Percentiles rank a stretch among this genome's conserved stretches.
These are phyloP conservation scores for Fusarium pseudocircinatum DNA, from an alignment of 2,329 filamentous ascomycete species.

Conservation along the genomic window DNA sequence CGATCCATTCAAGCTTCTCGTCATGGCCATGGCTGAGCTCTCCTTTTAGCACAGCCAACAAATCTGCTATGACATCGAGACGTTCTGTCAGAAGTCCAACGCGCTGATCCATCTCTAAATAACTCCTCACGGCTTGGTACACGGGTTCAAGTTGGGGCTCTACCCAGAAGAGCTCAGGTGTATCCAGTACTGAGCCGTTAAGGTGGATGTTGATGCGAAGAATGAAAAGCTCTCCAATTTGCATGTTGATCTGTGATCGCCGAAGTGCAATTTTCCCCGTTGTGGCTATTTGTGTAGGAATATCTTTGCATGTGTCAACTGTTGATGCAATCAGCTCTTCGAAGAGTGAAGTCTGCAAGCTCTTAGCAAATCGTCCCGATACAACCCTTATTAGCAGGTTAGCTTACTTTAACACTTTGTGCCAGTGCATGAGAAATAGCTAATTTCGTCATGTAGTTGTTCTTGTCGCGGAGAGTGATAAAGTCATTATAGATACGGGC, in stretches of 20 bases:
- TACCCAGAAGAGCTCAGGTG: constrained; percentile 97
- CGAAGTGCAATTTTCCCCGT: constrained; percentile 93
- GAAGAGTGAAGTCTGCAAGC: constrained; percentile 82
- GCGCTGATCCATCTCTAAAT: constrained; percentile 97
- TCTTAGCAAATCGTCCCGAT: constrained; percentile 25
- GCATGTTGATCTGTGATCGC: constrained; percentile 96
- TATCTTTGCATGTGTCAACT: constrained; percentile 90
- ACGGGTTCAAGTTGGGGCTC: constrained; percentile 97
- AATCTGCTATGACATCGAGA: constrained; percentile 86
- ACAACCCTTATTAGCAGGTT: background rate
- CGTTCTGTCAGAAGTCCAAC: constrained; percentile 89
- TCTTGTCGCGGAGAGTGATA: constrained; percentile 91
- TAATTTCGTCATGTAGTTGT: constrained; percentile 97
- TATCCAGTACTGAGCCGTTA: constrained; percentile 95
- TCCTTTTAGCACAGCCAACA: constrained; percentile 93
- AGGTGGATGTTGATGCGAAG: constrained; percentile 97
- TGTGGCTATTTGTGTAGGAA: constrained; percentile 89
- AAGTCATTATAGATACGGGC: constrained; percentile 99
- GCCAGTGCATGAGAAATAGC: constrained; percentile 95
- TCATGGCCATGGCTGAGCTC: constrained; percentile 94
- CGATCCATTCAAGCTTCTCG: constrained; percentile 90
- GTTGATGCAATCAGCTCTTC: constrained; percentile 95
- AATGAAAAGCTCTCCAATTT: constrained; percentile 98
- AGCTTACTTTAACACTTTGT: constrained; percentile 86
- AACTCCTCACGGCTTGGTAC: constrained; percentile 93